Evolutionary conservation across 164 flowering plant genomes (phyloP).

Genomic region (Stephania yunnanensis): DNA sequence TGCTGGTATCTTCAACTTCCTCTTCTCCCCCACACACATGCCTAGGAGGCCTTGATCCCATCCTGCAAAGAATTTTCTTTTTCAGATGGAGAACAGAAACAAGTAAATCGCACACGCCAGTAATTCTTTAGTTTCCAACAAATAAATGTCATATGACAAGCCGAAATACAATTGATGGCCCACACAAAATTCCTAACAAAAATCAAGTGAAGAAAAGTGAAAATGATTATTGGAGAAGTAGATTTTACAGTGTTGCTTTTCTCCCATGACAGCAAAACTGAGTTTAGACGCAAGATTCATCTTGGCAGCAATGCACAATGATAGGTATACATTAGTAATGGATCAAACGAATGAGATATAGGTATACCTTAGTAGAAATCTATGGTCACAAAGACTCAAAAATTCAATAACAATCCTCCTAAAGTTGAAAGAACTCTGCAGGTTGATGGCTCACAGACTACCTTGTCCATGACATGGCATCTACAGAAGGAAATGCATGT

Average conservation of each 20-base stretch:
- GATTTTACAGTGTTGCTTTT: neutral
- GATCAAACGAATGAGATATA: no score
- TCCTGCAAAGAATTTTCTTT: conserved; percentile 42
- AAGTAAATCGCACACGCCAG: neutral
- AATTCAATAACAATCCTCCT: neutral
- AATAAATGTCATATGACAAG: neutral
- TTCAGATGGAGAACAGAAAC: neutral
- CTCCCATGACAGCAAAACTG: no score
- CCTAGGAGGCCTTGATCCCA: conserved; percentile 97
- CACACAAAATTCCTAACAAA: neutral
- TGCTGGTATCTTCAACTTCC: conserved; percentile 91
- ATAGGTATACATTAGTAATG: no score
- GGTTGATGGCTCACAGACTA: neutral
- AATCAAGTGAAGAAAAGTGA: neutral
- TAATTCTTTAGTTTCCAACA: neutral
- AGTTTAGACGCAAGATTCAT: no score
- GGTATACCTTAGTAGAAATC: neutral
- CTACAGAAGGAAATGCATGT: no score
- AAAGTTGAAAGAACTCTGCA: neutral
- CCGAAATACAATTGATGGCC: neutral
- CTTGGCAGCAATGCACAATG: neutral
- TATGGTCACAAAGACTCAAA: neutral
- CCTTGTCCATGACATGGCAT: neutral
- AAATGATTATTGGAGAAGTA: neutral
- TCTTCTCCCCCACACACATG: conserved; percentile 82